Evolutionary conservation across 805 yeast species (phyloP).

Genomic region (Cyberlindnera maritima): DNA sequence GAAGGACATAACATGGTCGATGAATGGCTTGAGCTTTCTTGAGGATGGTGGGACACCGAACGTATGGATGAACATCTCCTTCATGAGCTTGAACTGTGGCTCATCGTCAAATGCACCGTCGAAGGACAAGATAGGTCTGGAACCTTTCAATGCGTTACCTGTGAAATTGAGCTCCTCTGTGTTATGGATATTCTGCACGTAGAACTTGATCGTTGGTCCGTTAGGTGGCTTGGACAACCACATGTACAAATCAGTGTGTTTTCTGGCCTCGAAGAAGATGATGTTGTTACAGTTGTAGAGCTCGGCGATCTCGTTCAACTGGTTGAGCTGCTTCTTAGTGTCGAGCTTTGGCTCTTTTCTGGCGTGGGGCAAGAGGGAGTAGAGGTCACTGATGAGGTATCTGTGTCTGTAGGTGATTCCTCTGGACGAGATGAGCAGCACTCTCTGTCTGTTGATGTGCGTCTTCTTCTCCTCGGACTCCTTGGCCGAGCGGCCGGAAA

Average conservation of each 20-base stretch:
- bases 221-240: constrained; percentile 97
- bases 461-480: constrained; percentile 39
- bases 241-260: constrained; percentile 90
- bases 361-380: constrained; percentile 83
- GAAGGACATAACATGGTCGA: constrained; percentile 93
- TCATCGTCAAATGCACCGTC: constrained; percentile 71
- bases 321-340: constrained; percentile 82
- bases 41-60: constrained; percentile 97
- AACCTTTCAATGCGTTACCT: constrained; percentile 93
- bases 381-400: constrained; percentile 82
- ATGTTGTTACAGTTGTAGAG: constrained; percentile 95
- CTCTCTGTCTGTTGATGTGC: constrained; percentile 83
- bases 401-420: constrained; percentile 96
- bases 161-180: constrained; percentile 94
- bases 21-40: constrained; percentile 88
- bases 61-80: constrained; percentile 76
- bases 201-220: constrained; percentile 95
- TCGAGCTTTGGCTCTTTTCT: constrained; percentile 96
- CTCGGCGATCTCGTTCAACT: constrained; percentile 94
- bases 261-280: constrained; percentile 91
- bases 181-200: constrained; percentile 91
- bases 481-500: constrained; percentile 45
- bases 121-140: constrained; percentile 89
- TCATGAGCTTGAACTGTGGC: constrained; percentile 71
- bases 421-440: constrained; percentile 85